Evolutionary conservation across 2,329 filamentous ascomycete species (phyloP).

Genomic region (Fusarium denticulatum): DNA sequence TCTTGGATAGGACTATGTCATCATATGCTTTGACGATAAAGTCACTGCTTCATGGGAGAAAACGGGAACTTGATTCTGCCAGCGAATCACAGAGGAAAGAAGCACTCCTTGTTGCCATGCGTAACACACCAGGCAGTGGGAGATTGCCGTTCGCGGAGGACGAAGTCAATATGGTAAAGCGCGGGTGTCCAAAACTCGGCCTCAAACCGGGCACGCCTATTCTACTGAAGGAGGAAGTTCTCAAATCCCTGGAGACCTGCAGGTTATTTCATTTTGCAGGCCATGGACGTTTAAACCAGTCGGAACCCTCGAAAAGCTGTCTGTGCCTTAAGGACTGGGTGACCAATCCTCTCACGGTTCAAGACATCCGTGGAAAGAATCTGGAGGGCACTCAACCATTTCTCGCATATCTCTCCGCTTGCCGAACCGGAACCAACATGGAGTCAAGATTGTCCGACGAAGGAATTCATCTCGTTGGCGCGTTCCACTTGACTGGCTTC

Average conservation of each 20-base stretch:
- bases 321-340: not conserved
- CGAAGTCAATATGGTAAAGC: not conserved
- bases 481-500: not conserved
- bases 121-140: not conserved
- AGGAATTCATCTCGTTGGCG: not conserved
- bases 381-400: no score
- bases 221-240: not conserved
- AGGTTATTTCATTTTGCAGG: not conserved
- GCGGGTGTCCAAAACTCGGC: not conserved
- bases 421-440: not conserved
- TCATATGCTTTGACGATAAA: not conserved
- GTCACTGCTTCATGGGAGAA: not conserved
- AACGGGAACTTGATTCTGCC: rapidly evolving
- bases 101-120: not conserved
- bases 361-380: not conserved
- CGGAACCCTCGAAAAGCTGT: not conserved
- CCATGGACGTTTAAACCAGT: not conserved
- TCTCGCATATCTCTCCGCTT: not conserved
- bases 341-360: not conserved
- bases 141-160: rapidly evolving
- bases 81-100: rapidly evolving
- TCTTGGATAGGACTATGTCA: not conserved
- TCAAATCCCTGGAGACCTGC: rapidly evolving
- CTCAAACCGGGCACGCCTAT: rapidly evolving
- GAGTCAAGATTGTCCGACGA: not conserved